Percentiles rank a stretch among this genome's conserved stretches.
These are phyloP conservation scores for Emmonsiellopsis sp. DNA, from an alignment of 2,329 filamentous ascomycete species.

Conservation along the genomic window DNA sequence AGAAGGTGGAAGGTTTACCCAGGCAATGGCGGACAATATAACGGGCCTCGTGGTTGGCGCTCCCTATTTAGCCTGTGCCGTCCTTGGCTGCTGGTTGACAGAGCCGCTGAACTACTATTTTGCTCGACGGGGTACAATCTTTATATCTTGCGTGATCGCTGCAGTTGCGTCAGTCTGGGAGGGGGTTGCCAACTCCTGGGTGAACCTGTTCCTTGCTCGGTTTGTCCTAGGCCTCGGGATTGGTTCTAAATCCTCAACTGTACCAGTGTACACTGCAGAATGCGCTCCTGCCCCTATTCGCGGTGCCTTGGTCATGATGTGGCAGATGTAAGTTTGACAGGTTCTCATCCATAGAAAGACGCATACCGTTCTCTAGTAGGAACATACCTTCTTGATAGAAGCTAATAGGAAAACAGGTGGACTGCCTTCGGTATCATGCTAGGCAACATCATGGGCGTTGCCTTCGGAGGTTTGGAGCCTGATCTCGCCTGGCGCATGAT, in stretches of 20 bases:
- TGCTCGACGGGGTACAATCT: conserved; percentile 63
- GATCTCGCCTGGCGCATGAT: conserved; percentile 60
- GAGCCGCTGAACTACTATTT: conserved; percentile 62
- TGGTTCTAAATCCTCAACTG: conserved; percentile 64
- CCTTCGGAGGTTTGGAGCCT: conserved; percentile 48
- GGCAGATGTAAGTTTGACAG: conserved; percentile 46
- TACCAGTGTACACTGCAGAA: conserved; percentile 70
- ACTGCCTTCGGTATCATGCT: conserved; percentile 44
- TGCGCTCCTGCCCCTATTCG: conserved; percentile 60
- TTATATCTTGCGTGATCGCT: conserved; percentile 64
- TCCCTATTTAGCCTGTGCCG: conserved; percentile 54
- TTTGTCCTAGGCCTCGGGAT: conserved; percentile 70
- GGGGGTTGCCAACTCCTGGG: conserved; percentile 62
- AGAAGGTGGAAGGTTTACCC: conserved; percentile 41
- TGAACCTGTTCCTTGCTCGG: conserved; percentile 60
- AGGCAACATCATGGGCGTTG: conserved; percentile 53
- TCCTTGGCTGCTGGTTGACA: conserved; percentile 65
- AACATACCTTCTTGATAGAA: not conserved
- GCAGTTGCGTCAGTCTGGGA: conserved; percentile 45
- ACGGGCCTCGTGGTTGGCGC: conserved; percentile 53
- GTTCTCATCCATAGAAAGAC: too few relatives aligned
- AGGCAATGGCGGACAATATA: conserved; percentile 46
- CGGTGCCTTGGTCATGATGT: conserved; percentile 73
- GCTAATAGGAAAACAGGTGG: conserved; percentile 18
- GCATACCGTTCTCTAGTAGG: not conserved